Evolutionary conservation across 2,329 filamentous ascomycete genomes (phyloP), one percentile per base, ranked within the genome.

Genomic region (Trichoderma koningii): DNA sequence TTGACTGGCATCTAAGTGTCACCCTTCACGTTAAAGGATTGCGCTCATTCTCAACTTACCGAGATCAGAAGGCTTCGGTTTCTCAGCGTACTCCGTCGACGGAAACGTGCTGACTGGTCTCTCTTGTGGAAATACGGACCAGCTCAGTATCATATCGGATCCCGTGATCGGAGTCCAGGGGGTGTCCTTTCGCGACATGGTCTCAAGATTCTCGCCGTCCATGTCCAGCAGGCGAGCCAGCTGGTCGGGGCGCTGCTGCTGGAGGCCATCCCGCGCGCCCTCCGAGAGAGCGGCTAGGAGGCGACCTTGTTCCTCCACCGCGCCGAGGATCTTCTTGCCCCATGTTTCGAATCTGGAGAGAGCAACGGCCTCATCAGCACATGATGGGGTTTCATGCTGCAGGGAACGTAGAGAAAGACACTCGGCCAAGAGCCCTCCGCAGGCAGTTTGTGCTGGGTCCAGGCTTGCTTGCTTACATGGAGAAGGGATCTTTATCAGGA

Each of bases 401-500:
- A 30, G 28, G 28, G 28, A 3, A 45, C 28, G 42, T 9, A 47
- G 42, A 10, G 17, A 3, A 3, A 2, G 14, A 3, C 3, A 28
- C 7, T 3, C n/a, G 42, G 42, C n/a, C 38, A 26, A 47, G 14
- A 21, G 7, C 28, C 28, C 28, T 5, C 30, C 23, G 6, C 17
- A 19, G 53, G 26, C 23, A 2, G 3, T 19, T 1, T 4, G 23
- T 30, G 28, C 2, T 38, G 34, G 14, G 30, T 34, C 30, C 30
- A 5, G 21, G n/a, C 19, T 12, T 41, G 17, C 19, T 19, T 30
- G 51, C 44, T 59, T 48, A 59, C 55, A 59, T 59, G 23, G 55
- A 59, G 45, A 59, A 59, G 7, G 55, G 55, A n/a, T 59, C 55
- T 34, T 59, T 59, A 34, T 59, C 55, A 17, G 55, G 55, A n/a